Base-by-base conservation (phyloP, 441 rosid species). In the Erodium texanum region DNA sequence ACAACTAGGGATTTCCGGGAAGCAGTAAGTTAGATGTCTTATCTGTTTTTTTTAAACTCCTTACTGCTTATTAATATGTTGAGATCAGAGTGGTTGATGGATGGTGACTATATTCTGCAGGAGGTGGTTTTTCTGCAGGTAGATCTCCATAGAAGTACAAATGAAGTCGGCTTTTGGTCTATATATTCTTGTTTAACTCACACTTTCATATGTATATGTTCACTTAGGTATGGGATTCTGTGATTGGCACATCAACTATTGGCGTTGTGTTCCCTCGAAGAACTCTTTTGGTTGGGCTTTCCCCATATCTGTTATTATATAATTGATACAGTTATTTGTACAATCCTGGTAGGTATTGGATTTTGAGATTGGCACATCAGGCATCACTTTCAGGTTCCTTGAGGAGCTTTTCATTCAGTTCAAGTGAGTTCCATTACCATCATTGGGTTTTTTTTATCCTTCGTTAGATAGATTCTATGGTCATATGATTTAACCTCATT, bases 71-170 rank as follows among this genome's bases (percentile, higher is more conserved):
- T 24, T 48, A n/a, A 48, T 66, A 12, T 59, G 54, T 36, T 16
- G 4, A 62, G 64, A 29, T 15, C 66, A 45, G 12, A 67, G 7
- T 68, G 52, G 64, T 70, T 79, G 70, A 50, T 65, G 43, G 32
- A 14, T 16, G 6, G 29, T 61, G 32, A 56, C 61, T 38, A 32
- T 64, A 63, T 59, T 78, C 23, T 76, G 62, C 76, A 89, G 96
- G 93, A 89, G 79, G 73, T 86, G n/a, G 64, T 87, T 68, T 85
- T 89, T 64, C 72, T 92, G 76, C 82, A 87, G 96, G 96, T 89
- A 75, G 70, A 45, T 67, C 34, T 71, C 32, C 65, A 5, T 38
- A 56, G 24, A 62, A 58, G 9, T 72, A 2, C 64, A 5, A 24
- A 61, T 24, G 64, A 3, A 54, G 66, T 70, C 11, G 23, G 58